Evolutionary conservation across 148 eudicot genomes (phyloP), one percentile per base, ranked within the genome.

Genomic region (Spergularia marina): DNA sequence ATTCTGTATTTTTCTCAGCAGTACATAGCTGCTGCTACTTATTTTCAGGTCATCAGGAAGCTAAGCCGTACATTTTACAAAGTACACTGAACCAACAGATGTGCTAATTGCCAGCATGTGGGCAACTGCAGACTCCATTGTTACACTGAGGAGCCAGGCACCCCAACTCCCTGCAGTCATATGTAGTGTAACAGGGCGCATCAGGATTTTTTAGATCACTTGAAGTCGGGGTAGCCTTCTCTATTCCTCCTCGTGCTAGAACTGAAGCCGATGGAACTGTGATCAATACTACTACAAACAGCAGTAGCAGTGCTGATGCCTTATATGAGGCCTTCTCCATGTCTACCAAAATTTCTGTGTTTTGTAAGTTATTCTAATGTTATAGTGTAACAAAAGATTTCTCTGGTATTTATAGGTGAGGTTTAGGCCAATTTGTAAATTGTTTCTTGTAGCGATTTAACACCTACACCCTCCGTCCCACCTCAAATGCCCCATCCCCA

Each of bases 131-230:
- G 49, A 40, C 49, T 15, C 69, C 69, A 41, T 65, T 65, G 6
- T 39, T 51, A 41, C 69, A 65, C 2, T 9, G 3, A 41, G 69
- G 69, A 65, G 69, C 69, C 10, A 41, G 15, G 47, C 69, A 65
- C 69, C 40, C 40, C 69, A 16, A 17, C 69, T 65, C 69, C 47
- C 69, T 65, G 49, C 69, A 65, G 51, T 65, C 69, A 41, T 65
- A 65, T 12, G 69, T 65, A 65, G 52, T 65, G 52, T 52, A 65
- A 65, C 69, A 65, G 6, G 69, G 68, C 10, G 18, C 18, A 4
- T 65, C 68, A 12, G 52, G 68, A 51, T 65, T n/a, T 0, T 10
- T 12, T 39, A 7, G 68, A 39, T 40, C 68, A 40, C 68, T 65
- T 18, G 15, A 15, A 7, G 20, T 15, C 21, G 21, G 47, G 8